A percentile compares a stretch with the other conserved stretches of the same genome.
Conservation (phyloP, 768 basidiomycete species). For the Termitomyces sp. region DNA sequence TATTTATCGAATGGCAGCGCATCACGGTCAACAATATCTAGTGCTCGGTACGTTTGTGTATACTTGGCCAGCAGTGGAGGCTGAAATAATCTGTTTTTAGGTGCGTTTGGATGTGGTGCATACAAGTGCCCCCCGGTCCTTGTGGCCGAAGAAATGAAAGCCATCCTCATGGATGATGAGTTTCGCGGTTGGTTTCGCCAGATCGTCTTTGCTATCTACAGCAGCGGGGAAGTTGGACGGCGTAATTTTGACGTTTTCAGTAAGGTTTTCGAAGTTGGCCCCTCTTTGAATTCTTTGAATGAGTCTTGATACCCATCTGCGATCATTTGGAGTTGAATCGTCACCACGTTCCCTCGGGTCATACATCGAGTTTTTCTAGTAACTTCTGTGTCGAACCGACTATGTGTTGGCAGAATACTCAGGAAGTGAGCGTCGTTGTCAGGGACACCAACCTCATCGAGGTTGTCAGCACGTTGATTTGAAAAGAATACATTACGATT, state of each 20-base stretch:
- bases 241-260: conserved; percentile 37
- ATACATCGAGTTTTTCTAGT: background rate
- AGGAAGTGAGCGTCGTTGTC: background rate
- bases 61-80: background rate
- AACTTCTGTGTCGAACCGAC: background rate
- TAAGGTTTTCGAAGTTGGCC: background rate
- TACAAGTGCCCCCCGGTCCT: conserved; percentile 38
- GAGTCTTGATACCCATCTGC: background rate
- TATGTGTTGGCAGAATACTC: background rate
- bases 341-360: background rate
- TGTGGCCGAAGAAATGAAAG: conserved; percentile 41
- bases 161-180: conserved; percentile 36
- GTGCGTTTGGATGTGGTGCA: conserved; percentile 45
- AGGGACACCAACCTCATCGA: no score
- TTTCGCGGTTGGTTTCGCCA: conserved; percentile 40
- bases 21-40: conserved; percentile 31
- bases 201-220: conserved; percentile 42
- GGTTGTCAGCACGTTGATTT: background rate
- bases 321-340: background rate
- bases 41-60: conserved; percentile 31
- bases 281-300: no score
- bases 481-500: background rate
- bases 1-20: conserved; percentile 41
- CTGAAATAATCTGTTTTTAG: conserved; percentile 15
- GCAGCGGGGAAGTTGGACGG: conserved; percentile 21